These are phyloP conservation scores for Lactarius vividus DNA, from an alignment of 768 basidiomycete genomes.

Conservation along the genomic window DNA sequence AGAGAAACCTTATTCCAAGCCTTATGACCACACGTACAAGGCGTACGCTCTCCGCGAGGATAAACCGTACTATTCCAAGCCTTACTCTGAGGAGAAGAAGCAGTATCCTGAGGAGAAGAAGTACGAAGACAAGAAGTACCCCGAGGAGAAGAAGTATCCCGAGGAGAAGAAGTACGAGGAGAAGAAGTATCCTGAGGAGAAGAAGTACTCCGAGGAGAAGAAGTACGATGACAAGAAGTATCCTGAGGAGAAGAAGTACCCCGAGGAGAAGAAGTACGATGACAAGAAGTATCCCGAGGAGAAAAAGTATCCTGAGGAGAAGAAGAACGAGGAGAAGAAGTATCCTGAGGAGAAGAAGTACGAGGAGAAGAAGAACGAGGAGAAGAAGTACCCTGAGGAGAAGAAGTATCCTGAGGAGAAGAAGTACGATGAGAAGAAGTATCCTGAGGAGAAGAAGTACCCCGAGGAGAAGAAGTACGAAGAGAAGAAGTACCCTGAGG, in stretches of 20 bases:
- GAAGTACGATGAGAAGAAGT: neutral
- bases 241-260: neutral
- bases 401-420: neutral
- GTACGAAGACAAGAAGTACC: neutral
- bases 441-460: neutral
- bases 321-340: conserved; percentile 1
- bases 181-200: neutral
- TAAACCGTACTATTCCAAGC: neutral
- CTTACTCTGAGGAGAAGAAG: neutral
- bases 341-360: no score
- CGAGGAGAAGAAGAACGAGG: conserved; percentile 1
- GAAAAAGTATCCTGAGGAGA: conserved; percentile 3
- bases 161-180: conserved; percentile 1
- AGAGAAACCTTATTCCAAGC: neutral
- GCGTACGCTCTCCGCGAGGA: neutral
- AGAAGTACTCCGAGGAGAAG: neutral
- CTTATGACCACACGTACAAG: neutral
- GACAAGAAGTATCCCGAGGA: neutral
- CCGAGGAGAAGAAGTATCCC: neutral
- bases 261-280: neutral
- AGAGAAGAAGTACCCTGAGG: no score
- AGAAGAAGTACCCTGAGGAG: conserved; percentile 4
- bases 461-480: no score
- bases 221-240: conserved; percentile 6
- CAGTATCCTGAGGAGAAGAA: conserved; percentile 6